A percentile compares a stretch with the other conserved stretches of the same genome.
These are phyloP conservation scores for Hirsutella minnesotensis DNA, from an alignment of 2,329 filamentous ascomycete species.

Conservation along the genomic window DNA sequence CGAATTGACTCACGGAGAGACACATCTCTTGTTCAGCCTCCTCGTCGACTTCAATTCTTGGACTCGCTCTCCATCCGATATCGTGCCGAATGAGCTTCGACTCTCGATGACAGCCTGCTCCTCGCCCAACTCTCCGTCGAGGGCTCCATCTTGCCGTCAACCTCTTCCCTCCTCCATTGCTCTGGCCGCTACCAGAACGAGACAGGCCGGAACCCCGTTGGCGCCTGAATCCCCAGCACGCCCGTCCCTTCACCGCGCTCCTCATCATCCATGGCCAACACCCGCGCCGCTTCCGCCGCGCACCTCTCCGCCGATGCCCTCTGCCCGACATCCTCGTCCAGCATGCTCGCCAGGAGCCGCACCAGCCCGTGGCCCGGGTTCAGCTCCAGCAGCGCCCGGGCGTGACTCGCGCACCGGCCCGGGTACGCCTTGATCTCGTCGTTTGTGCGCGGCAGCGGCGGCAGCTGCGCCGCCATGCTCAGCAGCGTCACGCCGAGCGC, in stretches of 20 bases:
- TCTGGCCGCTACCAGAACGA: constrained; percentile 15
- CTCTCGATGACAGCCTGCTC: no score
- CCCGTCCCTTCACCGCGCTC: neutral
- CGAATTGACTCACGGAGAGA: neutral
- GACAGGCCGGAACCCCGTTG: constrained; percentile 12
- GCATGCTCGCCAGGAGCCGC: constrained; percentile 9
- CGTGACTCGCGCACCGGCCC: constrained; percentile 12
- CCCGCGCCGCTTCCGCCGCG: constrained; percentile 2
- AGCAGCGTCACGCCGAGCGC: constrained; percentile 19
- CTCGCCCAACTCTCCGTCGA: no score
- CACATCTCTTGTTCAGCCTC: no score
- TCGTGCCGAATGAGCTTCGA: no score
- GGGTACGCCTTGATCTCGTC: constrained; percentile 12
- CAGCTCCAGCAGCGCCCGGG: constrained; percentile 8
- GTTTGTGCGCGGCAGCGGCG: constrained; percentile 5
- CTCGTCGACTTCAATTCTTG: no score
- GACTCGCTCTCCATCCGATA: no score
- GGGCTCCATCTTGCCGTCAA: no score
- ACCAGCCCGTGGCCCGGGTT: constrained; percentile 15
- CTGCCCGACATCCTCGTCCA: constrained; percentile 8
- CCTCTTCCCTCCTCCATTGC: no score
- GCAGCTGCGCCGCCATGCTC: constrained; percentile 18
- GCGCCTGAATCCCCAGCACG: constrained; percentile 10
- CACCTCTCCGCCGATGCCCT: constrained; percentile 12
- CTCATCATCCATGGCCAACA: constrained; percentile 3